Evolutionary conservation across 2,329 filamentous ascomycete genomes (phyloP).

Genomic region (Monilinia fructigena): DNA sequence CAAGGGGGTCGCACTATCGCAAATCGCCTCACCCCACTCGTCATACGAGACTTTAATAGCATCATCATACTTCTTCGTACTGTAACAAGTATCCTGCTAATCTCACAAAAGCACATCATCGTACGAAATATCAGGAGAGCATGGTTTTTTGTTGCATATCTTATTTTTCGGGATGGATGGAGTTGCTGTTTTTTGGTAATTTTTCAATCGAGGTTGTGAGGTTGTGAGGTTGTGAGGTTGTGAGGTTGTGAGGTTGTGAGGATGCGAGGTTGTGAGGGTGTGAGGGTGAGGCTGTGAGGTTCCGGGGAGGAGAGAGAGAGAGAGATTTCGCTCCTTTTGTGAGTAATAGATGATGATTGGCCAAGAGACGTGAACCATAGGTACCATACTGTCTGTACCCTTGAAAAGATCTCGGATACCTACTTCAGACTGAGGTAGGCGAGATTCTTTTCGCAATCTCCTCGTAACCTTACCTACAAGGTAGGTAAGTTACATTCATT

Average conservation of each 20-base stretch:
- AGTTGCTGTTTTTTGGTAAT: constrained; percentile 11
- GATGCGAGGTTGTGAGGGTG: too few relatives aligned
- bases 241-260: neutral
- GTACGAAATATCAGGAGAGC: neutral
- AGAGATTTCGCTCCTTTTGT: neutral
- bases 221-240: neutral
- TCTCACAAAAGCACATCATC: neutral
- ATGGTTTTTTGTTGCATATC: constrained; percentile 3
- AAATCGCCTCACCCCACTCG: neutral
- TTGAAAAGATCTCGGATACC: constrained; percentile 14
- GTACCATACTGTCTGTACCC: neutral
- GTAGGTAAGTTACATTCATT: too few relatives aligned
- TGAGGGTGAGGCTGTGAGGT: neutral
- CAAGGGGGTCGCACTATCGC: neutral
- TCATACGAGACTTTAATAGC: constrained; percentile 10
- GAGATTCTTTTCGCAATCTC: neutral
- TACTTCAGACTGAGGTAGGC: neutral
- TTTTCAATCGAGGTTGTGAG: neutral
- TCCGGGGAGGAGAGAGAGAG: neutral
- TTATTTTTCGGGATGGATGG: neutral
- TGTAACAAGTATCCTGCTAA: neutral
- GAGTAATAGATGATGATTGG: neutral
- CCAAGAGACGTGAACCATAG: neutral
- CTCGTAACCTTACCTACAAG: neutral
- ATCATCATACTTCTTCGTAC: neutral